phyloP scores from a whole-genome alignment of 768 basidiomycete species.

The Hygrocybe punicea region DNA sequence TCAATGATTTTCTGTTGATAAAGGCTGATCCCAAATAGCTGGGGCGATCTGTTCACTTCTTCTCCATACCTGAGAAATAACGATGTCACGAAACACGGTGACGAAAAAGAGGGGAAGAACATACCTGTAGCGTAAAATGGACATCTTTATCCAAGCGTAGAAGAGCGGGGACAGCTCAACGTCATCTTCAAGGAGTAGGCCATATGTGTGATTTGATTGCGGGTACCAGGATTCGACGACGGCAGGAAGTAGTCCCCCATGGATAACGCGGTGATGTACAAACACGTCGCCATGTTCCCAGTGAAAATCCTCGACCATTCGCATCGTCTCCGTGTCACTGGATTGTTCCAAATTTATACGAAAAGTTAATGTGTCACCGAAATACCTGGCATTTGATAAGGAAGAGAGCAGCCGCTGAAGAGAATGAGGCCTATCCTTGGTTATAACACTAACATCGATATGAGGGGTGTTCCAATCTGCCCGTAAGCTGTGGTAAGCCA shows the following conservation, averaged over 20 bases:
- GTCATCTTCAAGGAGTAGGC: slow-evolving; percentile 81
- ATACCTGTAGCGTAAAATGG: slow-evolving; percentile 72
- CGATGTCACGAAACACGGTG: background rate
- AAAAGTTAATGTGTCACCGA: slow-evolving; percentile 62
- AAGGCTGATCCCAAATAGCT: slow-evolving; percentile 75
- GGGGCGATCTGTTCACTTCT: slow-evolving; percentile 35
- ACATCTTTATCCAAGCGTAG: slow-evolving; percentile 83
- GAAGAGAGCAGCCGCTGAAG: slow-evolving; percentile 65
- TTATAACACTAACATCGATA: slow-evolving; percentile 71
- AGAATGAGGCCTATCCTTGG: slow-evolving; percentile 70
- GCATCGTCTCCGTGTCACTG: slow-evolving; percentile 58
- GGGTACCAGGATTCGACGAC: slow-evolving; percentile 93
- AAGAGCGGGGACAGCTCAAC: slow-evolving; percentile 80
- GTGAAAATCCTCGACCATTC: slow-evolving; percentile 44
- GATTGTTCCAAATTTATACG: slow-evolving; percentile 76
- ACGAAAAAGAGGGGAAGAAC: slow-evolving; percentile 1
- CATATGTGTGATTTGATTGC: slow-evolving; percentile 65
- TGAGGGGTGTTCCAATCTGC: slow-evolving; percentile 73
- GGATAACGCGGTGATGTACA: slow-evolving; percentile 70
- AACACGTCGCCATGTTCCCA: slow-evolving; percentile 63
- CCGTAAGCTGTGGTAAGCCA: background rate
- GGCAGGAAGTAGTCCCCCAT: slow-evolving; percentile 75
- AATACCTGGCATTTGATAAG: slow-evolving; percentile 54
- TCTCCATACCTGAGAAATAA: slow-evolving; percentile 52
- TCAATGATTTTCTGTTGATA: slow-evolving; percentile 86